Evolutionary conservation across 1,284 basidiomycete genomes (phyloP), one percentile per base, ranked within the genome.

Genomic region (Cutaneotrichosporon sp.): DNA sequence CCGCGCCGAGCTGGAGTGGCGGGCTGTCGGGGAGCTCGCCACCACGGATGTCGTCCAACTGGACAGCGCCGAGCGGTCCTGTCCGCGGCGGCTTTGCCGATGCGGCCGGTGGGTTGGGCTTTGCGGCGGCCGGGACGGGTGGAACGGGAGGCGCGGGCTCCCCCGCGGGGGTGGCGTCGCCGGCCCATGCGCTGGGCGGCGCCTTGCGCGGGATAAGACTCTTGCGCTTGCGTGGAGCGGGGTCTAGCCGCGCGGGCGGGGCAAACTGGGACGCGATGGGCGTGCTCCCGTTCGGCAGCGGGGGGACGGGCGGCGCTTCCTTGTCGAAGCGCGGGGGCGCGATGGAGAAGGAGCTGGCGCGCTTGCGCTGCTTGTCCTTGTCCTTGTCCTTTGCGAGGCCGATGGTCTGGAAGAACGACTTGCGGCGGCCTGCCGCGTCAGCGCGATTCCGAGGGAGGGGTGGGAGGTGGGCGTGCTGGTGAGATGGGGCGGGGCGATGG

Each of bases 331-430:
- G 42, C 29, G 43, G 29, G 2, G 54, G 20, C 2, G 27, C 5
- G 11, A 20, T 31, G 11, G 25, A n/a, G 20, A 47, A 46, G 27
- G 29, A 24, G n/a, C 25, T 13, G 1, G 55, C 46, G 5, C 55
- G 45, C 18, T 34, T 25, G 16, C 45, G 45, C 9, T 53, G 31
- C 13, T 33, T 18, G 6, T 46, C 31, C 45, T 49, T 49, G 54
- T 33, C 31, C 18, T 25, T 25, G 46, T 56, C 54, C 22, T 25
- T 46, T 11, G 16, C 20, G 16, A n/a, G 20, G 10, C 55, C 29
- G 33, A 57, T 47, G 16, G 55, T 34, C 14, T 34, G 31, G 33
- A 57, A 57, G 55, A 57, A 57, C n/a, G 55, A 57, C 20, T 57
- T 57, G 55, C 55, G 55, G 9, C 55, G 55, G 46, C 55, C 55